These are phyloP conservation scores for Xylaria sp. DNA, from an alignment of 2,329 filamentous ascomycete species.

Conservation along the genomic window DNA sequence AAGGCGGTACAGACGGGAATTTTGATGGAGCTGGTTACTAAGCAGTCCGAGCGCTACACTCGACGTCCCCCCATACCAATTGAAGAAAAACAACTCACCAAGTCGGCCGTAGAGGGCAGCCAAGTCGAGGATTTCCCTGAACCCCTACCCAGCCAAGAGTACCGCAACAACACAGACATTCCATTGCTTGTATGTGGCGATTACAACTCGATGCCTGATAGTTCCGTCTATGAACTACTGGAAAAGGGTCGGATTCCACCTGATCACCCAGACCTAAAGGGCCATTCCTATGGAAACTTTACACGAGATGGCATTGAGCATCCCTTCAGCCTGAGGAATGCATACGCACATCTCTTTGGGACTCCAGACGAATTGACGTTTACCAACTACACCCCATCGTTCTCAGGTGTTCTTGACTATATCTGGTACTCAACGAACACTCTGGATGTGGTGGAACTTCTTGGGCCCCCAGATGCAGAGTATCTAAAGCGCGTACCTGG, in stretches of 20 bases:
- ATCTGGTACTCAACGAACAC: slow-evolving; percentile 97
- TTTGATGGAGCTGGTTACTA: slow-evolving; percentile 89
- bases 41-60: slow-evolving; percentile 85
- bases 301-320: slow-evolving; percentile 92
- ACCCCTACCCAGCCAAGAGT: slow-evolving; percentile 85
- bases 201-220: slow-evolving; percentile 90
- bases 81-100: slow-evolving; percentile 79
- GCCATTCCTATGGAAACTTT: slow-evolving; percentile 90
- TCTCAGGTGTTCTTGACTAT: slow-evolving; percentile 92
- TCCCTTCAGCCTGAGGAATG: slow-evolving; percentile 91
- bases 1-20: slow-evolving; percentile 97
- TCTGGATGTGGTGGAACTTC: slow-evolving; percentile 82
- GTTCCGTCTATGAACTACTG: slow-evolving; percentile 91
- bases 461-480: slow-evolving; percentile 86
- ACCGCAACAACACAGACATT: slow-evolving; percentile 86
- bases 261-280: slow-evolving; percentile 82
- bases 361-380: slow-evolving; percentile 87
- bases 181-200: slow-evolving; percentile 93
- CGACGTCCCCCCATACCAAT: slow-evolving; percentile 74
- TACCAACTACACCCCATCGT: slow-evolving; percentile 97
- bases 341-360: slow-evolving; percentile 84
- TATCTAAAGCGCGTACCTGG: slow-evolving; percentile 89
- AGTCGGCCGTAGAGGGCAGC: slow-evolving; percentile 58
- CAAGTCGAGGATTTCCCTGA: slow-evolving; percentile 68
- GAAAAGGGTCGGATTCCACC: slow-evolving; percentile 81